Evolutionary conservation across 352 stramenopile species (phyloP), one percentile per base, ranked within the genome.

Genomic region (Phytophthora cactorum): DNA sequence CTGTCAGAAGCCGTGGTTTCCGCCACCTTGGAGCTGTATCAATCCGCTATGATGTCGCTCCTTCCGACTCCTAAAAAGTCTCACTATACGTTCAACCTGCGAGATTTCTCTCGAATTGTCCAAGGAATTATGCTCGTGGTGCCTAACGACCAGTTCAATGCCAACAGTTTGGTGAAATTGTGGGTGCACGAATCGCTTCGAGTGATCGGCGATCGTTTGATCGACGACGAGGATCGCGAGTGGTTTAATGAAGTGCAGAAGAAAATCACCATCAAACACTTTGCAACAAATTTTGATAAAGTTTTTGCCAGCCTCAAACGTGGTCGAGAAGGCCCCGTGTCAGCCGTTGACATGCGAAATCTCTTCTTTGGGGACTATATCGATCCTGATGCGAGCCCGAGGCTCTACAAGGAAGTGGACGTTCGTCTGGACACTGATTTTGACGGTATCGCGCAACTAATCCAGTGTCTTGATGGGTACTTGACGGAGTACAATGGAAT

Each of bases 61-160:
- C 81, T 98, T 3, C 94, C 95, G 28, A 98, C 96, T 11, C 96
- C 96, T 0, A 92, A 93, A 28, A 98, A 98, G 77, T 97, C 88
- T 14, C 96, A 98, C 77, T 98, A 98, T 77, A 98, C 95, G 14
- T 98, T 98, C 75, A 98, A 98, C 50, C 63, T 98, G 52, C 86
- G 95, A 5, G 95, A 98, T 68, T 98, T 98, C 57, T 92, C 87
- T 34, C 78, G 94, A 46, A 93, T 98, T 36, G 87, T 98, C 6
- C 95, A 98, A 59, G 95, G 95, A 29, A 91, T 98, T 28, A 94
- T 98, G 79, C 77, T 98, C 12, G 88, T 97, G 4, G 80, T 87
- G 5, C 77, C 90, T 1, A 93, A 76, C 36, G 91, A 97, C 11
- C 59, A 81, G 32, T 98, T 98, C 36, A 84, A 78, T 2, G 82